Conservation (phyloP, 495 filamentous ascomycete genomes). For the Penicillium paradoxum region DNA sequence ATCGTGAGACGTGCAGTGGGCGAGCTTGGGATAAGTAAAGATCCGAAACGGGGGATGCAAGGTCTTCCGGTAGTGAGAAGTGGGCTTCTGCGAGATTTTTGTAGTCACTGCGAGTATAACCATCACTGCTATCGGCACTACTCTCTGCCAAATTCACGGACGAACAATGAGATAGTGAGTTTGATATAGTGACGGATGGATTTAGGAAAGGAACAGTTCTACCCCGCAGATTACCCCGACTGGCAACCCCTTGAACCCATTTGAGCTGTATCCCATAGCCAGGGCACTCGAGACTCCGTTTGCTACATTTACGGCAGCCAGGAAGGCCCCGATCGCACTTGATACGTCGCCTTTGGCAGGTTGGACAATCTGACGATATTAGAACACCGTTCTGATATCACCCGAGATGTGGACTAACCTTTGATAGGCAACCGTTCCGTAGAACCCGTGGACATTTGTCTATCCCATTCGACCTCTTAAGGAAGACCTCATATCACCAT, state of each 20-base stretch:
- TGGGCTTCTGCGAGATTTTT: neutral
- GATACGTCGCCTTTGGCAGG: slow-evolving; percentile 47
- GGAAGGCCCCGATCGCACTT: slow-evolving; percentile 41
- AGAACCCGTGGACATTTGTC: slow-evolving; percentile 14
- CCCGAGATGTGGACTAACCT: slow-evolving; percentile 7
- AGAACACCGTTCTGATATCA: neutral
- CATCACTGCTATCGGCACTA: neutral
- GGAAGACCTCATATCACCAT: neutral
- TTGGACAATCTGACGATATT: slow-evolving; percentile 29
- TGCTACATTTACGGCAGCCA: slow-evolving; percentile 22
- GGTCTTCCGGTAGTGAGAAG: neutral
- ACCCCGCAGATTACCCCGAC: slow-evolving; percentile 31
- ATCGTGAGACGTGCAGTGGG: slow-evolving; percentile 8
- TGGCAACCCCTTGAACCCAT: slow-evolving; percentile 31
- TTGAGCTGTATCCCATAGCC: slow-evolving; percentile 42
- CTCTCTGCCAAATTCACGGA: neutral
- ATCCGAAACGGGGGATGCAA: neutral
- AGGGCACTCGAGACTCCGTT: slow-evolving; percentile 41
- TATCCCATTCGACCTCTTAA: slow-evolving; percentile 4
- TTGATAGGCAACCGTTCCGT: slow-evolving; percentile 10
- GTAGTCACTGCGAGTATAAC: neutral
- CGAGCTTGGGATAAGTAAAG: slow-evolving; percentile 4
- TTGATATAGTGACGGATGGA: neutral
- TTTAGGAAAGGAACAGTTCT: slow-evolving; percentile 9
- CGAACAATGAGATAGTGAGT: neutral